A percentile compares a stretch with the other conserved stretches of the same genome.
These are phyloP conservation scores for Colletotrichum falcatum DNA, from an alignment of 2,329 filamentous ascomycete species.

Conservation along the genomic window DNA sequence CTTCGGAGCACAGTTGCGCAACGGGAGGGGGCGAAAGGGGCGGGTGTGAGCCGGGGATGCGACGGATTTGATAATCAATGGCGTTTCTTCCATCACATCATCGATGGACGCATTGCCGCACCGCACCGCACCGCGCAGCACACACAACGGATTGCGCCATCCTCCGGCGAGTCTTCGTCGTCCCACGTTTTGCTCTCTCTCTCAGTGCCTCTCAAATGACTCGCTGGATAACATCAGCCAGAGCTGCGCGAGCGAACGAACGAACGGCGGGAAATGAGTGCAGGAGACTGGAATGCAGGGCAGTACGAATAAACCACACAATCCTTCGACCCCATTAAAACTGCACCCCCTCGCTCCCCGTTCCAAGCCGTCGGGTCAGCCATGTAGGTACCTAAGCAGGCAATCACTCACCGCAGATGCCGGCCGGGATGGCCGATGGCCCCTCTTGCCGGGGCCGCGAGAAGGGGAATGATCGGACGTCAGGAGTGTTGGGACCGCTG, in stretches of 20 bases:
- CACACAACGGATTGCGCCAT: not conserved
- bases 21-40: conserved; percentile 1
- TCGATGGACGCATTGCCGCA: not conserved
- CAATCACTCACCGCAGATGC: not conserved
- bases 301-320: not conserved
- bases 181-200: too few relatives aligned
- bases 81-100: conserved; percentile 17
- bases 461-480: not conserved
- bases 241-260: not conserved
- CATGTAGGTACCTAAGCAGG: too few relatives aligned
- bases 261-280: not conserved
- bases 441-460: not conserved
- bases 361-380: conserved; percentile 5
- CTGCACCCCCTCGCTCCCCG: not conserved
- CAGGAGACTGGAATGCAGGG: not conserved
- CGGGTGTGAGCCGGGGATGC: conserved; percentile 4
- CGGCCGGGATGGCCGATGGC: not conserved
- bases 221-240: not conserved
- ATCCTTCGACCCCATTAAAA: not conserved
- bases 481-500: too few relatives aligned
- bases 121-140: too few relatives aligned
- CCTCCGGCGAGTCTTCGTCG: too few relatives aligned
- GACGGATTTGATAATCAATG: conserved; percentile 31
- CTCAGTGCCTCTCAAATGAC: too few relatives aligned
- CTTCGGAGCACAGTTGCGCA: conserved; percentile 32